These are phyloP conservation scores for Austroboletus rostrupii DNA, from an alignment of 1,284 basidiomycete species.

Conservation along the genomic window DNA sequence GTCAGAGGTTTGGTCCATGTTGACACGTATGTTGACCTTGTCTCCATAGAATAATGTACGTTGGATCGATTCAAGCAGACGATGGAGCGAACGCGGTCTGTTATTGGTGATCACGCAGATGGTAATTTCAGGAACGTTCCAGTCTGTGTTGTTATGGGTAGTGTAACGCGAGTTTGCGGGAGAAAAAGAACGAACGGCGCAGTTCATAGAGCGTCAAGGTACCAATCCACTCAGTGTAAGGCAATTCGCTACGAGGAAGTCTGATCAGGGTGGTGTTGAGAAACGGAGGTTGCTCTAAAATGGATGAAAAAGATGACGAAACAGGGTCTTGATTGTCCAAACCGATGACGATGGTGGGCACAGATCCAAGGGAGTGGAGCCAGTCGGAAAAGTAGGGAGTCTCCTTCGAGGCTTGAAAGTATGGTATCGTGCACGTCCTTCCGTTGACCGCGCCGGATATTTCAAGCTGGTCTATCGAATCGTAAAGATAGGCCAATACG, in stretches of 20 bases:
- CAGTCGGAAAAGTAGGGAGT: constrained; percentile 16
- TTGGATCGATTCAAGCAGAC: constrained; percentile 63
- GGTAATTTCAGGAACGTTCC: constrained; percentile 66
- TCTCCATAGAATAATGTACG: constrained; percentile 67
- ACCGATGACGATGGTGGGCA: constrained; percentile 33
- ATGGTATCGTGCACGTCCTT: constrained; percentile 17
- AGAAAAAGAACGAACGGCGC: constrained; percentile 20
- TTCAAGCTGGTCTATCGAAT: constrained; percentile 7
- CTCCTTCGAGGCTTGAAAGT: constrained; percentile 15
- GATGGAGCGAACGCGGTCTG: constrained; percentile 64
- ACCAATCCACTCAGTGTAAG: constrained; percentile 62
- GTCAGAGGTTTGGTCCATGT: constrained; percentile 74
- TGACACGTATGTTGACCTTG: constrained; percentile 55
- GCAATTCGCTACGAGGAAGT: constrained; percentile 51
- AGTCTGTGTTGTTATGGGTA: constrained; percentile 46
- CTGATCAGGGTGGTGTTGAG: constrained; percentile 37
- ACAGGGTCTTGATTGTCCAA: constrained; percentile 28
- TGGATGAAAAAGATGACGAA: constrained; percentile 18
- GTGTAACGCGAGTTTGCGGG: neutral
- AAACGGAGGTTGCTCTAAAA: constrained; percentile 17
- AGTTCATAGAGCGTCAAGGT: constrained; percentile 48
- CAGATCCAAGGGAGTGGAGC: constrained; percentile 18
- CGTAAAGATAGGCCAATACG: constrained; percentile 35
- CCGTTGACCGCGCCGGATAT: constrained; percentile 2
- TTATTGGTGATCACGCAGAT: constrained; percentile 74